These are phyloP conservation scores for Colletotrichum nymphaeae DNA, from an alignment of 2,329 filamentous ascomycete genomes.

Conservation along the genomic window DNA sequence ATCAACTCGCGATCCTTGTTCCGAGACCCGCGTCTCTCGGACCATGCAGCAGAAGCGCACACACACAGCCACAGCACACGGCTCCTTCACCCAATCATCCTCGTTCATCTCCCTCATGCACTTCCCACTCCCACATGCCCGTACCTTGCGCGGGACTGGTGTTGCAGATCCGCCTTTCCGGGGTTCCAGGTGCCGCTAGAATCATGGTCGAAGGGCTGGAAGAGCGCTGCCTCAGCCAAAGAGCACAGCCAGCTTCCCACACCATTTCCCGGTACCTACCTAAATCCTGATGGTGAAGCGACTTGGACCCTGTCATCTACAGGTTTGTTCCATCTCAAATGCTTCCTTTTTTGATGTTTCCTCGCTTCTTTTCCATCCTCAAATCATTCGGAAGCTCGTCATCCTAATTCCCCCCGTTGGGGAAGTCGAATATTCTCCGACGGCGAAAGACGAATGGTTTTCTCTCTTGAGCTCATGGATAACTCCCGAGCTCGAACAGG, in stretches of 20 bases:
- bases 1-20: neutral
- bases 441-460: neutral
- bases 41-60: slow-evolving; percentile 9
- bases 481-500: neutral
- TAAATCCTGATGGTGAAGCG: neutral
- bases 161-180: slow-evolving; percentile 33
- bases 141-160: slow-evolving; percentile 24
- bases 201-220: slow-evolving; percentile 8
- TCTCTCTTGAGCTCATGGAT: slow-evolving; percentile 2
- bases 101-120: neutral
- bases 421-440: neutral
- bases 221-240: neutral
- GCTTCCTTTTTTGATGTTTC: neutral
- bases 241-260: neutral
- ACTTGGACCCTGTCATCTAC: neutral
- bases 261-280: neutral
- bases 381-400: neutral
- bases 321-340: neutral
- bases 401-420: neutral
- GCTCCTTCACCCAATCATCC: slow-evolving; percentile 15
- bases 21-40: neutral
- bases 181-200: slow-evolving; percentile 33
- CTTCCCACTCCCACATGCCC: slow-evolving; percentile 24
- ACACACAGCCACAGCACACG: slow-evolving; percentile 13
- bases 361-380: neutral